These are phyloP conservation scores for Pterocarpus macrocarpus DNA, from an alignment of 306 rosid species.

Conservation along the genomic window DNA sequence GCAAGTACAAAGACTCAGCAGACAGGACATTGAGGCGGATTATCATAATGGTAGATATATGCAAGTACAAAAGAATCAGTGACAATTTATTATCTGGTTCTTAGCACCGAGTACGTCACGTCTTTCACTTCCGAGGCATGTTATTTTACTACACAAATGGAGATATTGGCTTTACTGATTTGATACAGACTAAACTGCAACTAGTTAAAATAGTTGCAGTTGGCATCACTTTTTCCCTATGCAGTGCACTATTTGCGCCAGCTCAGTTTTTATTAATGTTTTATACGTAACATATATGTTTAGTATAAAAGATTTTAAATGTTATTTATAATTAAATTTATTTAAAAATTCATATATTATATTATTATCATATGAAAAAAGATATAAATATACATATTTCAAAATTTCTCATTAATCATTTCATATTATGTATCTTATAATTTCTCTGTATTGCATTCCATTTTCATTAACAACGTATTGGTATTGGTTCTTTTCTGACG, in stretches of 20 bases:
- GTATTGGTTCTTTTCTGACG: too few relatives aligned
- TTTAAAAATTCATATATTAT: not conserved
- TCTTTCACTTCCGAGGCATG: slow-evolving; percentile 25
- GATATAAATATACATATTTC: not conserved
- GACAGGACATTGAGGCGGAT: slow-evolving; percentile 10
- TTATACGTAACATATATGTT: not conserved
- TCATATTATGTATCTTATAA: not conserved
- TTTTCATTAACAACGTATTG: too few relatives aligned
- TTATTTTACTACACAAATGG: not conserved
- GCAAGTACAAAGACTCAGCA: slow-evolving; percentile 2
- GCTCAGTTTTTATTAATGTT: not conserved
- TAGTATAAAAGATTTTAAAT: not conserved
- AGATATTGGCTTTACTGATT: not conserved
- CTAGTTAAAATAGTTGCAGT: not conserved
- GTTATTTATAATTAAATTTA: not conserved
- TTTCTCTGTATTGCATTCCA: not conserved
- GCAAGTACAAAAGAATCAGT: not conserved
- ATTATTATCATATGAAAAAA: not conserved
- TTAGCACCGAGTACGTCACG: not conserved
- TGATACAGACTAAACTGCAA: not conserved
- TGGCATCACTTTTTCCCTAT: not conserved
- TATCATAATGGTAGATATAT: slow-evolving; percentile 19
- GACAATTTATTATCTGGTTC: not conserved
- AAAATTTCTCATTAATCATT: not conserved
- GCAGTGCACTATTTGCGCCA: not conserved